Evolutionary conservation across 2,329 filamentous ascomycete genomes (phyloP).

Genomic region (Stagonosporopsis vannaccii): DNA sequence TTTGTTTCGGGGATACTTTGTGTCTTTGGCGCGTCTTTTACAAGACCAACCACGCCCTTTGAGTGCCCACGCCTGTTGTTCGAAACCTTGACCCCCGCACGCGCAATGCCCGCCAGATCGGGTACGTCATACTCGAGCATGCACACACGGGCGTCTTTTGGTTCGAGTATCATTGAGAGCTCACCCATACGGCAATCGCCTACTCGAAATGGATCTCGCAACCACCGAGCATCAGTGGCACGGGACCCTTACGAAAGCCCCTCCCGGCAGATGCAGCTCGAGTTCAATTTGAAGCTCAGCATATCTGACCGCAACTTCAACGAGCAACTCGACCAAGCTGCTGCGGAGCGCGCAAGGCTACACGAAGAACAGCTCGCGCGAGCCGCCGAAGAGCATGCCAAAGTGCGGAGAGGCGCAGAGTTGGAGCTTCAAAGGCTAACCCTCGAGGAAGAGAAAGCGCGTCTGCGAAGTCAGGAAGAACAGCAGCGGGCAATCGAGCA

Average conservation of each 20-base stretch:
- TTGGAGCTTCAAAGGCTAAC: slow-evolving; percentile 60
- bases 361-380: slow-evolving; percentile 72
- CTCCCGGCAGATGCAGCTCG: slow-evolving; percentile 46
- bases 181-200: slow-evolving; percentile 45
- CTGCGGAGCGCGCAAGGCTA: slow-evolving; percentile 67
- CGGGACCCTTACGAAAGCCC: slow-evolving; percentile 43
- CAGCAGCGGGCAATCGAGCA: slow-evolving; percentile 50
- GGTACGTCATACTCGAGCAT: slow-evolving; percentile 45
- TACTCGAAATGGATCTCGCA: slow-evolving; percentile 32
- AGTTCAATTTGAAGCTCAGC: slow-evolving; percentile 54
- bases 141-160: slow-evolving; percentile 43
- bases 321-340: slow-evolving; percentile 67
- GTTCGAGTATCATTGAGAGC: slow-evolving; percentile 41
- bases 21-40: slow-evolving; percentile 24
- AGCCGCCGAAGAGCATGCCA: slow-evolving; percentile 71
- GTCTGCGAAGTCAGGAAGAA: slow-evolving; percentile 43
- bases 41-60: slow-evolving; percentile 32
- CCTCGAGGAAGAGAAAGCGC: slow-evolving; percentile 51
- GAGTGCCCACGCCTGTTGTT: slow-evolving; percentile 15
- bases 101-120: slow-evolving; percentile 42
- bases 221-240: slow-evolving; percentile 34
- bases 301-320: slow-evolving; percentile 57
- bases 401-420: slow-evolving; percentile 65
- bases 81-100: slow-evolving; percentile 10
- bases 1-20: slow-evolving; percentile 22